Conservation (phyloP, 2,329 filamentous ascomycete genomes). For the Zasmidium cellare region DNA sequence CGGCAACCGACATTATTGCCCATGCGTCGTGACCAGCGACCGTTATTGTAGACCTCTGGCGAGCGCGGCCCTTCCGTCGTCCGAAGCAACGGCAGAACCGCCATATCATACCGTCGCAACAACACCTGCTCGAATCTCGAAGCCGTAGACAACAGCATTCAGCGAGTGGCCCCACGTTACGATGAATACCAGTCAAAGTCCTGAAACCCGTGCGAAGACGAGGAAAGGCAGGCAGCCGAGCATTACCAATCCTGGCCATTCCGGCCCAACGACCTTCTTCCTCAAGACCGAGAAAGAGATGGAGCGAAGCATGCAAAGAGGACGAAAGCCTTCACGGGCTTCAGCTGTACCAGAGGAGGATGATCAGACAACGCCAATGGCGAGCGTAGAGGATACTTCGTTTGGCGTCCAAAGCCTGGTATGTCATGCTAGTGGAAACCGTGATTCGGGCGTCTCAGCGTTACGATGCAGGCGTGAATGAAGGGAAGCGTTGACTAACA, state of each 20-base stretch:
- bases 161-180: not conserved
- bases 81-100: not conserved
- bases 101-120: not conserved
- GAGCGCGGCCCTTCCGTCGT: not conserved
- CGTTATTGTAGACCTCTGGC: not conserved
- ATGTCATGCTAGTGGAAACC: not conserved
- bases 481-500: not conserved
- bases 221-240: not conserved
- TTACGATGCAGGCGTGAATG: not conserved
- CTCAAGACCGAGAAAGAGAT: conserved; percentile 56
- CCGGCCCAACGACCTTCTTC: conserved; percentile 60
- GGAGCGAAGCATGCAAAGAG: conserved; percentile 33
- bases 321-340: conserved; percentile 27
- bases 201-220: not conserved
- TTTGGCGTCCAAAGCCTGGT: conserved; percentile 59
- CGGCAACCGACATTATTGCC: not conserved
- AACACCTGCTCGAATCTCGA: not conserved
- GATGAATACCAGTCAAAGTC: conserved; percentile 5
- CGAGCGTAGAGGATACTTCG: conserved; percentile 44
- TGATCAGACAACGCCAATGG: conserved; percentile 22
- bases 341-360: conserved; percentile 13
- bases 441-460: not conserved
- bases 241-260: conserved; percentile 17
- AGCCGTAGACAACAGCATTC: not conserved
- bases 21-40: not conserved